phyloP scores from a whole-genome alignment of 345 rosid species.

The Eutrema heterophyllum region DNA sequence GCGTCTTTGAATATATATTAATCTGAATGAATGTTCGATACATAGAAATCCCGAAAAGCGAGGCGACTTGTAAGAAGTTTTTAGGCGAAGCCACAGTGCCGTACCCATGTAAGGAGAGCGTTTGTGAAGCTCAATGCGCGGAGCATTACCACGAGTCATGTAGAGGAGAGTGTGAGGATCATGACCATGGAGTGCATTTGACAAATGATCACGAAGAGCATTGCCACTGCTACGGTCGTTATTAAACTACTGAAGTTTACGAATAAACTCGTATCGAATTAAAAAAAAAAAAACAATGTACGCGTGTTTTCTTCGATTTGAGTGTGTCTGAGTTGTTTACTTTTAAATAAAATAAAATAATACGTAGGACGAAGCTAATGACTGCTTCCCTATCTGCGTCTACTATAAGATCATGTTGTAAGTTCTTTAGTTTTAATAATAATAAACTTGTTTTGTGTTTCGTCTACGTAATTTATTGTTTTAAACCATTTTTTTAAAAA shows the following conservation, averaged over 20 bases:
- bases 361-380: neutral
- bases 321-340: neutral
- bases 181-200: neutral
- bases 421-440: neutral
- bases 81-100: conserved; percentile 2
- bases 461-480: neutral
- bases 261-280: neutral
- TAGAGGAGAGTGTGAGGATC: conserved; percentile 23
- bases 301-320: neutral
- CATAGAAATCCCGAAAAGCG: conserved; percentile 2
- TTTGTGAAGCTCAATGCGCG: neutral
- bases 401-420: conserved; percentile 1
- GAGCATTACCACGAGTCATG: conserved; percentile 9
- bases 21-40: neutral
- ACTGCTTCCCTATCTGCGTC: neutral
- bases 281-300: neutral
- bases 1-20: neutral
- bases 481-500: neutral
- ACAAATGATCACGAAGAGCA: neutral
- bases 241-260: neutral
- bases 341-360: neutral
- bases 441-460: neutral
- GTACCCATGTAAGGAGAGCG: conserved; percentile 3
- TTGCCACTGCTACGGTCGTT: conserved; percentile 18
- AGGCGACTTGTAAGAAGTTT: neutral